Conservation (phyloP, 176 grass and related monocot species). For the Alloteropsis semialata region DNA sequence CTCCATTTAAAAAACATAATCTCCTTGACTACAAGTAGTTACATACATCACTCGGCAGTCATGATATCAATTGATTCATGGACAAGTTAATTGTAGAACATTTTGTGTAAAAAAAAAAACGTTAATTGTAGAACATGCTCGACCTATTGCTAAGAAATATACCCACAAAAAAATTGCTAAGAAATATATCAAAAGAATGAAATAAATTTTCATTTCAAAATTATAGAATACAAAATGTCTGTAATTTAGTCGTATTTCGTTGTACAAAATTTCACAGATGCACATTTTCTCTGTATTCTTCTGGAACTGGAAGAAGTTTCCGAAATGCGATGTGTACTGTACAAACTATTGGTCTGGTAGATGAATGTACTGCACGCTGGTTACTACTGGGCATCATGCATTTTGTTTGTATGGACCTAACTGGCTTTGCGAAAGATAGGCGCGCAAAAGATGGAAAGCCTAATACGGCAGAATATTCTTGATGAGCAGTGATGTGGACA, state of each 20-base stretch:
- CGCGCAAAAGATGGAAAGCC: constrained; percentile 46
- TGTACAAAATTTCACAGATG: background rate
- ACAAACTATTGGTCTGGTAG: background rate
- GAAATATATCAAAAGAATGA: too few species aligned
- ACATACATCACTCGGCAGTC: background rate
- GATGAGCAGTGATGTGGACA: constrained; percentile 39
- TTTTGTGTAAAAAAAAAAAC: too few species aligned
- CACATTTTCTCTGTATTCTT: background rate
- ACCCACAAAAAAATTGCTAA: too few species aligned
- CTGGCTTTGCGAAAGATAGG: constrained; percentile 45
- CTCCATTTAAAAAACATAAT: background rate
- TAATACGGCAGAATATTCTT: constrained; percentile 57
- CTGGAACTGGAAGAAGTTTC: background rate
- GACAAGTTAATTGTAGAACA: too few species aligned
- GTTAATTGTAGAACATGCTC: too few species aligned
- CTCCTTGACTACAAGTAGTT: background rate
- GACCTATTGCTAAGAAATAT: too few species aligned
- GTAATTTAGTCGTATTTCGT: background rate
- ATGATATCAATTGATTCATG: background rate
- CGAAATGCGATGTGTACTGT: background rate
- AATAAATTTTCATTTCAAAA: background rate
- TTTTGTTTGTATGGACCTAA: constrained; percentile 13
- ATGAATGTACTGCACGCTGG: background rate
- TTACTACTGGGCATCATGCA: background rate
- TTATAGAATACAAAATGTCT: background rate